A percentile compares a stretch with the other conserved stretches of the same genome.
Conservation (phyloP, 202 grass and related monocot genomes). For the Digitaria exilis region DNA sequence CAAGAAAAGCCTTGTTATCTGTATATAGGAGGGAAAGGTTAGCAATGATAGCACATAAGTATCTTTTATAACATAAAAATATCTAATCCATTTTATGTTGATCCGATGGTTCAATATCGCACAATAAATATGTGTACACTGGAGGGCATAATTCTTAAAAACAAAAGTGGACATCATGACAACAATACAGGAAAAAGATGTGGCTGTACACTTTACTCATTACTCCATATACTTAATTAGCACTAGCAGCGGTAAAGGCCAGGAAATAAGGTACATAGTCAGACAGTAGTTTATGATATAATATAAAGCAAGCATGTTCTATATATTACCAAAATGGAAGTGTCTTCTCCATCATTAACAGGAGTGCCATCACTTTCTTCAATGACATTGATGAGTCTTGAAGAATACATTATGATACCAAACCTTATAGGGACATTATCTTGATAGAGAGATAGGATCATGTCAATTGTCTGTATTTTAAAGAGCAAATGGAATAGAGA, state of each 20-base stretch:
- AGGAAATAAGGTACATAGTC: conserved; percentile 4
- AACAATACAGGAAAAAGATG: neutral
- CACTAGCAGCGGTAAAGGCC: conserved; percentile 2
- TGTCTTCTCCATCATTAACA: conserved; percentile 58
- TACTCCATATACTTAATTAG: conserved; percentile 15
- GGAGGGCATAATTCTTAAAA: conserved; percentile 1
- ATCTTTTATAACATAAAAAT: conserved; percentile 24
- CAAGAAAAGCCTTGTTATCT: conserved; percentile 92
- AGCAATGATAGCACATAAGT: conserved; percentile 28
- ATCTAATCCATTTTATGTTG: neutral
- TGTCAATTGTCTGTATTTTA: conserved; percentile 75
- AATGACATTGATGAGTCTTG: conserved; percentile 64
- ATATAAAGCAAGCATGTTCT: conserved; percentile 31
- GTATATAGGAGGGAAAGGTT: conserved; percentile 45
- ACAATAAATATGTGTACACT: neutral
- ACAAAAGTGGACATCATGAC: neutral
- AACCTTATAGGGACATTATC: conserved; percentile 91
- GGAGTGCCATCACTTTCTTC: conserved; percentile 67
- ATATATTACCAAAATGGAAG: conserved; percentile 81
- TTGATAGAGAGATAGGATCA: conserved; percentile 80
- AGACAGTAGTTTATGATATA: conserved; percentile 17
- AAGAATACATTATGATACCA: conserved; percentile 89
- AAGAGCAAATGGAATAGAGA: conserved; percentile 50
- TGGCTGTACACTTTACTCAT: neutral
- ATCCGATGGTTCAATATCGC: neutral